Conservation (phyloP, 768 basidiomycete species). For the Calocera cornea region DNA sequence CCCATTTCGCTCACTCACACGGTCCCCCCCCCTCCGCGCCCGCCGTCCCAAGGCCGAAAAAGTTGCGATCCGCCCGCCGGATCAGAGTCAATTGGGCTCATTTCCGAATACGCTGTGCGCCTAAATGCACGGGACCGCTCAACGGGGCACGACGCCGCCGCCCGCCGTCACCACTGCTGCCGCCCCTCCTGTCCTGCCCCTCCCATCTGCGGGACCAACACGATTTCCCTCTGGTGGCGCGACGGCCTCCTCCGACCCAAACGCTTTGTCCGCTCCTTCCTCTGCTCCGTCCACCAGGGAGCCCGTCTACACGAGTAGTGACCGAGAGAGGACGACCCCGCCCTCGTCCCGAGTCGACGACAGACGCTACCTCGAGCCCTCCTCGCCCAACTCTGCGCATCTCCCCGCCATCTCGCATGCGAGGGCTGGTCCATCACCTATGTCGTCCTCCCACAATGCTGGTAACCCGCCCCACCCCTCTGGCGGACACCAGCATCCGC, state of each 20-base stretch:
- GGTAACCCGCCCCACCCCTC: neutral
- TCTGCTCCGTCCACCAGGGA: constrained; percentile 3
- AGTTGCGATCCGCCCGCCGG: neutral
- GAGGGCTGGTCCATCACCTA: neutral
- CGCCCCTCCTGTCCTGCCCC: neutral
- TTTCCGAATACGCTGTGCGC: neutral
- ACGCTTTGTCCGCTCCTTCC: neutral
- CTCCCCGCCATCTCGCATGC: constrained; percentile 4
- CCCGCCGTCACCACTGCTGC: neutral
- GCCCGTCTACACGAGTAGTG: neutral
- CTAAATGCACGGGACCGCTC: constrained; percentile 4
- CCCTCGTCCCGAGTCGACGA: neutral
- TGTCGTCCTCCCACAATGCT: constrained; percentile 2
- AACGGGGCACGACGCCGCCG: neutral
- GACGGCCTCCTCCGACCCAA: constrained; percentile 2
- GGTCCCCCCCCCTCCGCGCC: neutral
- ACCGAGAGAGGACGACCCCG: neutral
- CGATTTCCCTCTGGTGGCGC: neutral
- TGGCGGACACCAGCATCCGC: constrained; percentile 1
- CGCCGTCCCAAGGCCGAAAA: constrained; percentile 3
- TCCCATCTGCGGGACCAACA: neutral
- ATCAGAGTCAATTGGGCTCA: neutral
- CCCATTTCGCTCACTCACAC: neutral
- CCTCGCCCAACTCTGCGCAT: neutral
- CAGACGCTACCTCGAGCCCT: neutral